Conservation (phyloP, 306 rosid species). For the Vigna angularis region DNA sequence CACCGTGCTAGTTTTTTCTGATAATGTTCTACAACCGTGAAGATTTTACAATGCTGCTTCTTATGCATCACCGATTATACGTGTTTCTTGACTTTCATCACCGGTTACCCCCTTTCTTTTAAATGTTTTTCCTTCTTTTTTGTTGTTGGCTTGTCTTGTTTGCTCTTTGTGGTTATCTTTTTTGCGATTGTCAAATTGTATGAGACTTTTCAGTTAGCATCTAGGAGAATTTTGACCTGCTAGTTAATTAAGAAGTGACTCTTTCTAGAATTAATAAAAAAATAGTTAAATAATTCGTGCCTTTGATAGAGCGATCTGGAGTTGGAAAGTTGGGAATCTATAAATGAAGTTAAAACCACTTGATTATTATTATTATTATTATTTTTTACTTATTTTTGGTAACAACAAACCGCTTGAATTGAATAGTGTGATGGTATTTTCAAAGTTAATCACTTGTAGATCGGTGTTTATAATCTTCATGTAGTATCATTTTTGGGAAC, state of each 20-base stretch:
- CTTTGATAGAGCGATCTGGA: background rate
- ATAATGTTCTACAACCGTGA: background rate
- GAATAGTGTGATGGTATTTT: background rate
- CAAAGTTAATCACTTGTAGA: background rate
- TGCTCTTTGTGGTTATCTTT: background rate
- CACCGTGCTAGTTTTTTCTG: background rate
- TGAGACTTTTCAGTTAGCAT: background rate
- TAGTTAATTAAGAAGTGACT: slow-evolving; percentile 20
- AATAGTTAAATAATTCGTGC: background rate
- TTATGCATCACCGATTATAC: background rate
- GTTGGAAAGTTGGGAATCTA: background rate
- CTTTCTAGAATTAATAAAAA: background rate
- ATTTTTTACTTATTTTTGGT: background rate
- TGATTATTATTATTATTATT: background rate
- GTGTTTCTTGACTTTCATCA: slow-evolving; percentile 5
- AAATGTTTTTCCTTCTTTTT: background rate
- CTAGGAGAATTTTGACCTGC: background rate
- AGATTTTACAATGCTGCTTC: slow-evolving; percentile 1
- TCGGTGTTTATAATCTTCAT: slow-evolving; percentile 5
- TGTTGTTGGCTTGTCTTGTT: background rate
- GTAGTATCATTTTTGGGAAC: background rate
- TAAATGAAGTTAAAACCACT: background rate
- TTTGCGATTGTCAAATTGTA: background rate
- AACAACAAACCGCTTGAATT: slow-evolving; percentile 1
- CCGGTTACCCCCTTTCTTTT: background rate